phyloP scores from a whole-genome alignment of 2,329 filamentous ascomycete species.

The Cladophialophora exuberans region DNA sequence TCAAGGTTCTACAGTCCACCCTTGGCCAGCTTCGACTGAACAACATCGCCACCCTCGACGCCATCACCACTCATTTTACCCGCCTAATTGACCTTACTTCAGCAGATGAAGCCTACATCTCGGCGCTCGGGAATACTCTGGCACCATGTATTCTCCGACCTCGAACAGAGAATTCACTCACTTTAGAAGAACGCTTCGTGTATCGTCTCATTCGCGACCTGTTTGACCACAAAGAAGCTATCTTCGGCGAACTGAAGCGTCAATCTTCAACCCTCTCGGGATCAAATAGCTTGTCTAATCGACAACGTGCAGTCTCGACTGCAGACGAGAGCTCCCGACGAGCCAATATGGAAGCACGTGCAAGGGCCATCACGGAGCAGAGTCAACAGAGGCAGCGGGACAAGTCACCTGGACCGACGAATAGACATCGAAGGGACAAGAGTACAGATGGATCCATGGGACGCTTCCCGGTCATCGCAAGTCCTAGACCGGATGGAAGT shows the following conservation, averaged over 20 bases:
- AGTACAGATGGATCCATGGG: constrained; percentile 63
- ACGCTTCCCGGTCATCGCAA: constrained; percentile 70
- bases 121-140: constrained; percentile 72
- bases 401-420: constrained; percentile 64
- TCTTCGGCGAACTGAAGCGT: constrained; percentile 95
- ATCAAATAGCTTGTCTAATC: constrained; percentile 20
- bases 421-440: constrained; percentile 74
- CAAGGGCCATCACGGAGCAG: constrained; percentile 74
- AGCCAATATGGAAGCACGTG: constrained; percentile 90
- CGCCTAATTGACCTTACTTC: constrained; percentile 95
- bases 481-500: constrained; percentile 68
- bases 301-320: constrained; percentile 65
- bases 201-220: constrained; percentile 89
- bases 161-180: constrained; percentile 82
- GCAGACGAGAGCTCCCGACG: constrained; percentile 94
- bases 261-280: constrained; percentile 43
- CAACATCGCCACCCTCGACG: constrained; percentile 98
- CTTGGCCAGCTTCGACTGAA: constrained; percentile 91
- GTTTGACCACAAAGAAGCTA: constrained; percentile 89
- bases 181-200: constrained; percentile 92
- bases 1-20: constrained; percentile 92
- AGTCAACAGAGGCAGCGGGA: constrained; percentile 64
- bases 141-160: constrained; percentile 88
- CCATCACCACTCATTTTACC: constrained; percentile 97
- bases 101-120: constrained; percentile 83